Percentiles rank a stretch among this genome's conserved stretches.
These are phyloP conservation scores for Grosmannia clavigera DNA, from an alignment of 2,329 filamentous ascomycete species.

Conservation along the genomic window DNA sequence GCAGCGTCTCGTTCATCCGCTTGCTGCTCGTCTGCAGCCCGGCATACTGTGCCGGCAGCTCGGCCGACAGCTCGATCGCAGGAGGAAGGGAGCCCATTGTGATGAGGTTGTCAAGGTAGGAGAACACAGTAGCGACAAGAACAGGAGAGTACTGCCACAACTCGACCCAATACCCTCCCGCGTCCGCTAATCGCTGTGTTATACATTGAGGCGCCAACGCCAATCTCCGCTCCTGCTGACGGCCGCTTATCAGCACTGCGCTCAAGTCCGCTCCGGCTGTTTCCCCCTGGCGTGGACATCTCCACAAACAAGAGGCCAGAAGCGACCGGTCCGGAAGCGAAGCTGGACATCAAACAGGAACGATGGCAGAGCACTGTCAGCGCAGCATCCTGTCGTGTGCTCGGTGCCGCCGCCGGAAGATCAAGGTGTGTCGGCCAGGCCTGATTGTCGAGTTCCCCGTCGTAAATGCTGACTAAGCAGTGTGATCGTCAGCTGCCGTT, in stretches of 20 bases:
- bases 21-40: constrained; percentile 4
- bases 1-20: constrained; percentile 10
- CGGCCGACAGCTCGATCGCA: background rate
- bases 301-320: background rate
- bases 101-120: background rate
- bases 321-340: background rate
- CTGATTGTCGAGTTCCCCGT: too few species aligned
- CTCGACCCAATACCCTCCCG: too few species aligned
- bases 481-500: constrained; percentile 14
- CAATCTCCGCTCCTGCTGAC: background rate
- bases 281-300: background rate
- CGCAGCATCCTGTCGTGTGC: constrained; percentile 12
- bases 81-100: constrained; percentile 7
- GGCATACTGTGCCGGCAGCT: constrained; percentile 3
- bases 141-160: too few species aligned
- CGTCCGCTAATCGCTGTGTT: too few species aligned
- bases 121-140: too few species aligned
- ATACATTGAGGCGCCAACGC: background rate
- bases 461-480: background rate
- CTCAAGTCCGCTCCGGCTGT: background rate
- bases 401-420: constrained; percentile 10
- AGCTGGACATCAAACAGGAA: background rate
- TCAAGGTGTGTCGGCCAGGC: constrained; percentile 5
- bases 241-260: background rate
- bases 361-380: constrained; percentile 8